Evolutionary conservation across 2,329 filamentous ascomycete genomes (phyloP).

Genomic region (Stagonosporopsis cucurbitacearum): DNA sequence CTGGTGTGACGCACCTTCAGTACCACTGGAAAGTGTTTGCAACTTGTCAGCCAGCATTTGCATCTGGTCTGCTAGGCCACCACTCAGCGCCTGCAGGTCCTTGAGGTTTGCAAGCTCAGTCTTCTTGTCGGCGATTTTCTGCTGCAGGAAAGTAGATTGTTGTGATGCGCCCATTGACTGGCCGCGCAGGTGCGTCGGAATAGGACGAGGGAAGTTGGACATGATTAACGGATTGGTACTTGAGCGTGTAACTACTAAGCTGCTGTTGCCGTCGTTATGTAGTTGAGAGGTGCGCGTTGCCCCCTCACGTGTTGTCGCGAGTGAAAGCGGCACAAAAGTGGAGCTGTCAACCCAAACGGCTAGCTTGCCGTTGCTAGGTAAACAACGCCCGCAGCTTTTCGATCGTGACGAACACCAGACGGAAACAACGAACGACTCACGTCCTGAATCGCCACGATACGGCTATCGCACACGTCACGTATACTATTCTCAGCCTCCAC

Average conservation of each 20-base stretch:
- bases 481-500: constrained; percentile 40
- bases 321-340: constrained; percentile 12
- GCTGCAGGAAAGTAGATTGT: constrained; percentile 73
- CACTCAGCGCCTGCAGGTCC: constrained; percentile 79
- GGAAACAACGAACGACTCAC: constrained; percentile 42
- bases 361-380: constrained; percentile 42
- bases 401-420: constrained; percentile 31
- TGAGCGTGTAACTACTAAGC: not conserved
- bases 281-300: constrained; percentile 17
- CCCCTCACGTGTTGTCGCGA: constrained; percentile 34
- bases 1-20: constrained; percentile 66
- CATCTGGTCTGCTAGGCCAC: constrained; percentile 81
- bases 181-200: constrained; percentile 70
- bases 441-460: constrained; percentile 18
- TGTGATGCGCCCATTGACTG: constrained; percentile 53
- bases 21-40: constrained; percentile 77
- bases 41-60: constrained; percentile 80
- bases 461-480: constrained; percentile 15
- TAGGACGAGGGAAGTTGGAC: constrained; percentile 51
- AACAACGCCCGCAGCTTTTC: constrained; percentile 38
- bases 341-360: constrained; percentile 12
- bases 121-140: constrained; percentile 85
- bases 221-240: constrained; percentile 19
- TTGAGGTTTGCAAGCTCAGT: constrained; percentile 79
- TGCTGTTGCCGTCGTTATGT: not conserved